Base-by-base conservation (phyloP, 1,284 basidiomycete species). In the Malassezia caprae region DNA sequence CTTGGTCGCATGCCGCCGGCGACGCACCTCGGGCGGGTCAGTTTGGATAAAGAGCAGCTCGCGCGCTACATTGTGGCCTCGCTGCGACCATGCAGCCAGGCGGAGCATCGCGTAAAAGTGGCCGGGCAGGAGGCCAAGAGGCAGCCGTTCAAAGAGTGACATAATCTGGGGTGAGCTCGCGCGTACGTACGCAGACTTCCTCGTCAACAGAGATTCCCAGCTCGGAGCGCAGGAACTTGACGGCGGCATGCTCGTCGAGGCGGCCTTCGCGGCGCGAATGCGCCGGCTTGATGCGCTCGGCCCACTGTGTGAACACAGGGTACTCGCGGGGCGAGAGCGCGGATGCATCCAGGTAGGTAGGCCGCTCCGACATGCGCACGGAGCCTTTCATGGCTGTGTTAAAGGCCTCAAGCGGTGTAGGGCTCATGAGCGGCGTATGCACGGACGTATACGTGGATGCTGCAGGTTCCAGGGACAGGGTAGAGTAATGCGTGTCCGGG, bases 271-370 rank as follows among this genome's bases (percentile, higher is more conserved):
- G 64, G 5, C 68, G 68, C 37, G 63, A 63, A 41, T 66, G 66
- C 1, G 69, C 59, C 1, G 65, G 62, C 56, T 65, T 68, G 56
- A 74, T 62, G 35, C 56, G 61, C 31, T 44, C 56, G 28, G 67
- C 62, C 61, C 67, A 68, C 35, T 57, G 56, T n/a, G 58, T 56
- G 49, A 64, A 73, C 51, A 59, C 51, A 28, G 60, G 48, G 42
- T 67, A 72, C 48, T 74, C 72, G n/a, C 58, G 57, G 7, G 72
- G 69, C 4, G 69, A 72, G 15, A 74, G 64, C n/a, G 68, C 72
- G 15, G 70, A 69, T 24, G 58, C 58, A 40, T 72, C 64, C 39
- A 74, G 58, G 19, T 42, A 59, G 15, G 34, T 52, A 3, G 55
- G 49, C 4, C 55, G 55, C 41, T 40, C 49, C 3, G 27, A 21